Evolutionary conservation across 257 asterid genomes (phyloP), one percentile per base, ranked within the genome.

Genomic region (Solanum chmielewskii): DNA sequence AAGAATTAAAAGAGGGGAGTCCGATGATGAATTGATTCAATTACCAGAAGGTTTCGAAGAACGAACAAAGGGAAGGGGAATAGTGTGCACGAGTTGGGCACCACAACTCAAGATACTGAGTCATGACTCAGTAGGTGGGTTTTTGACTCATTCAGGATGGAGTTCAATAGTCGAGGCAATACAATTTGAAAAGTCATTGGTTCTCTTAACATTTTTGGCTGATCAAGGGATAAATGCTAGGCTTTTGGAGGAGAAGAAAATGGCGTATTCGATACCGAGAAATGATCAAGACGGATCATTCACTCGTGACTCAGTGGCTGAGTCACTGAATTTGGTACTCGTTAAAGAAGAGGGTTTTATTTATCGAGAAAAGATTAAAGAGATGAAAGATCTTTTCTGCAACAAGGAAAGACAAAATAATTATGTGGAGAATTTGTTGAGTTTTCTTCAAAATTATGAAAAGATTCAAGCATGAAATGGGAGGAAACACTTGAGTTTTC

Each of bases 221-320:
- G 92, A 91, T 35, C 92, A 88, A 39, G 91, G 93, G 18, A n/a
- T 88, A 87, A 89, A 82, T 60, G 93, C 91, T 7, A 66, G 93
- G 82, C 82, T 91, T 0, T 41, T 91, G 0, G 89, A 70, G 70
- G 92, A 88, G 33, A 86, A 80, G 29, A 12, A 86, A 25, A 73
- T 89, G 12, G 91, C 91, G 2, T 23, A 56, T 2, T 83, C 83
- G 29, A 47, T 89, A 11, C 85, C 87, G 0, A 80, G 91, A 64
- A 16, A 89, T n/a, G 89, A 87, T 37, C 18, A 6, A 3, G 86
- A 89, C 0, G 92, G 92, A 2, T 60, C 88, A 1, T 85, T 41
- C 88, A 86, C 88, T 15, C 47, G 91, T 1, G 78, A 87, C 18
- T 64, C 91, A 0, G 88, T 90, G 20, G 90, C 89, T 5, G 86